These are phyloP conservation scores for Neospermospora avenae DNA, from an alignment of 2,329 filamentous ascomycete genomes.

Conservation along the genomic window DNA sequence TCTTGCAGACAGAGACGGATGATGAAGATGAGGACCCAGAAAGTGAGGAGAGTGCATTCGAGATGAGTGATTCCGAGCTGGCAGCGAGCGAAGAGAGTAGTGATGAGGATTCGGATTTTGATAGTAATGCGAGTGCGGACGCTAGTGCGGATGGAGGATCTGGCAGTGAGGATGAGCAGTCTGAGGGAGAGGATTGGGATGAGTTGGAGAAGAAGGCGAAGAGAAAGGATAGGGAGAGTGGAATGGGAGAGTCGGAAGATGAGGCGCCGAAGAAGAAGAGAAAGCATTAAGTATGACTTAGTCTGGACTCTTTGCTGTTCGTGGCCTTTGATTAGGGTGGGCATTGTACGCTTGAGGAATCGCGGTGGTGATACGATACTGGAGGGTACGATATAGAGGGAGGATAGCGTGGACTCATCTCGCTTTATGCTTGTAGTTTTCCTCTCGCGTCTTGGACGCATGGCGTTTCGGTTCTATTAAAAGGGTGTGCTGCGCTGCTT, in stretches of 20 bases:
- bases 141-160: conserved; percentile 68
- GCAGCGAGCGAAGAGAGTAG: conserved; percentile 69
- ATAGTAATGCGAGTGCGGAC: conserved; percentile 81
- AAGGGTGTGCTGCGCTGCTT: not conserved
- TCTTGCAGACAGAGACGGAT: conserved; percentile 84
- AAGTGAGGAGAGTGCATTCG: conserved; percentile 88
- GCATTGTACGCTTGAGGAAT: not conserved
- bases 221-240: conserved; percentile 70
- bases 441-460: not conserved
- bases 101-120: conserved; percentile 90
- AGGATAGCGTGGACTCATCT: not conserved
- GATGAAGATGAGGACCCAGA: conserved; percentile 75
- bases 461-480: conserved; percentile 9
- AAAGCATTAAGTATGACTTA: conserved; percentile 40
- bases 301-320: not conserved
- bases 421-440: not conserved
- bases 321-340: not conserved
- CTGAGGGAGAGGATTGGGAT: conserved; percentile 89
- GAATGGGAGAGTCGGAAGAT: conserved; percentile 71
- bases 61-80: conserved; percentile 82
- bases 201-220: conserved; percentile 88
- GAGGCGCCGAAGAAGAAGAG: conserved; percentile 69
- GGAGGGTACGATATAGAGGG: not conserved
- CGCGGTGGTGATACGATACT: not conserved
- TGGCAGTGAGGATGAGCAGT: conserved; percentile 73